phyloP scores from a whole-genome alignment of 2,329 filamentous ascomycete species.

The Onygenales sp. region DNA sequence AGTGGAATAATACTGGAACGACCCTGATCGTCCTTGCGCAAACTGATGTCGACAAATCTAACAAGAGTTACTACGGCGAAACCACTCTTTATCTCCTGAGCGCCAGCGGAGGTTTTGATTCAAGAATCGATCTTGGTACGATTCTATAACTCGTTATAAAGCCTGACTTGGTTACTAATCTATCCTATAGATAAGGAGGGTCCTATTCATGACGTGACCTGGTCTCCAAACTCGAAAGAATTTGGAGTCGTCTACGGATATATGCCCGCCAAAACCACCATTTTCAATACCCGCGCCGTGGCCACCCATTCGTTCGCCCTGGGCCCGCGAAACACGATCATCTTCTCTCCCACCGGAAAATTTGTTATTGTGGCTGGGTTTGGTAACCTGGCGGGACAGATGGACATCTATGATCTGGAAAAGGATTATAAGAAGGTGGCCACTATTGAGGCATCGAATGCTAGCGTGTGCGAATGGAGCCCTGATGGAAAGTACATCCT shows the following conservation, averaged over 20 bases:
- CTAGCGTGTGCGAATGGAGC: constrained; percentile 94
- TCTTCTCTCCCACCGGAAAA: constrained; percentile 85
- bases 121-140: constrained; percentile 66
- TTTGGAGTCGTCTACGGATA: constrained; percentile 97
- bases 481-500: constrained; percentile 92
- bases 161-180: constrained; percentile 7
- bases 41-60: constrained; percentile 95
- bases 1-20: constrained; percentile 92
- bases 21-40: constrained; percentile 90
- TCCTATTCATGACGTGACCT: constrained; percentile 95
- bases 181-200: constrained; percentile 71
- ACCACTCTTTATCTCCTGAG: constrained; percentile 93
- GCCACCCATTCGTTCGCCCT: constrained; percentile 78
- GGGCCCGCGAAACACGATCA: constrained; percentile 84
- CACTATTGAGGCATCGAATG: constrained; percentile 91
- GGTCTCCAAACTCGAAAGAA: constrained; percentile 95
- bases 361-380: constrained; percentile 94
- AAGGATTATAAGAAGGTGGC: constrained; percentile 88
- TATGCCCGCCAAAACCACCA: constrained; percentile 98
- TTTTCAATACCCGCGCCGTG: constrained; percentile 85
- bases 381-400: constrained; percentile 92
- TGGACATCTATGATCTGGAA: constrained; percentile 93
- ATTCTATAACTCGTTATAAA: constrained; percentile 3
- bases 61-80: constrained; percentile 99
- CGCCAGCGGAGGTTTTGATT: constrained; percentile 84